Percentiles rank a stretch among this genome's conserved stretches.
Conservation (phyloP, 1,139 yeast genomes). For the Hanseniaspora gamundiae region DNA sequence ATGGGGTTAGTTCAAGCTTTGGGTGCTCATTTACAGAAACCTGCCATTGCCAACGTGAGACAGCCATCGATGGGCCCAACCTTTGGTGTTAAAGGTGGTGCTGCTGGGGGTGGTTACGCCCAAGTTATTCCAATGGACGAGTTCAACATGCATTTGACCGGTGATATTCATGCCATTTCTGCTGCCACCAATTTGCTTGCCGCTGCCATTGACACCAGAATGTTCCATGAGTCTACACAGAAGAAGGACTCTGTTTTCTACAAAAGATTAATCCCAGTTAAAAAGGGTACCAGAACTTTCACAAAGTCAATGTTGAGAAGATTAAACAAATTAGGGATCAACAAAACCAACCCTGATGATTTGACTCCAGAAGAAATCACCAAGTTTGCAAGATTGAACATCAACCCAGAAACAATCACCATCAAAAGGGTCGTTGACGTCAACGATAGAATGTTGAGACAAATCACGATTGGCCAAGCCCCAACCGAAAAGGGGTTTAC, state of each 20-base stretch:
- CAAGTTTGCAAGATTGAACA: slow-evolving; percentile 52
- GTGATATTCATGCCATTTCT: slow-evolving; percentile 75
- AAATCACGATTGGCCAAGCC: slow-evolving; percentile 64
- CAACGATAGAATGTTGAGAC: slow-evolving; percentile 67
- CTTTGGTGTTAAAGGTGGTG: slow-evolving; percentile 81
- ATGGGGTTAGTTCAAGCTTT: slow-evolving; percentile 71
- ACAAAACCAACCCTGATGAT: slow-evolving; percentile 55
- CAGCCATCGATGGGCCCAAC: slow-evolving; percentile 88
- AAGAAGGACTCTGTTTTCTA: slow-evolving; percentile 52
- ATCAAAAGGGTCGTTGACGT: slow-evolving; percentile 73
- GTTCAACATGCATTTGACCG: slow-evolving; percentile 74
- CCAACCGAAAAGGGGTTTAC: slow-evolving; percentile 66
- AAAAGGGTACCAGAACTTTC: slow-evolving; percentile 52
- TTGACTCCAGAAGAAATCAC: slow-evolving; percentile 53
- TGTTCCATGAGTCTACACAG: slow-evolving; percentile 68
- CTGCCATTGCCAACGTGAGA: slow-evolving; percentile 68
- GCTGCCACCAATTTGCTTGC: slow-evolving; percentile 71
- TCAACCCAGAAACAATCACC: slow-evolving; percentile 62
- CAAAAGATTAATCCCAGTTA: slow-evolving; percentile 58
- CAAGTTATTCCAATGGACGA: slow-evolving; percentile 86
- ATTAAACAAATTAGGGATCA: slow-evolving; percentile 49
- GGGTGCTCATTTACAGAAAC: slow-evolving; percentile 59
- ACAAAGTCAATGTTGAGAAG: slow-evolving; percentile 58
- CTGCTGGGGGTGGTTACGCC: slow-evolving; percentile 81
- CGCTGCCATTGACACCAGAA: slow-evolving; percentile 76